Evolutionary conservation across 306 rosid genomes (phyloP).

Genomic region (Senna tora): DNA sequence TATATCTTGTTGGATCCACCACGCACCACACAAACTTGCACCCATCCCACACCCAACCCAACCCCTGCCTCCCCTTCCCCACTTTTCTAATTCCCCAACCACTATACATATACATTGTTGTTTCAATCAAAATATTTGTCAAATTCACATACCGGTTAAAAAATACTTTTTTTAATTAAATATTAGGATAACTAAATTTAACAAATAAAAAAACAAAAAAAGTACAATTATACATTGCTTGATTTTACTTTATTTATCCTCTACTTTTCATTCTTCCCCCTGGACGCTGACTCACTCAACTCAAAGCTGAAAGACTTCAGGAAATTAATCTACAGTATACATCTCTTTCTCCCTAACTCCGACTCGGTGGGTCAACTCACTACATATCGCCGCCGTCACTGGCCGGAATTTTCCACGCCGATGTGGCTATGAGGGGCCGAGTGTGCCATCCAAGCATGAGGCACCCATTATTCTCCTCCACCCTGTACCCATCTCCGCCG

Average conservation of each 20-base stretch:
- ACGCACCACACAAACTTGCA: too few relatives aligned
- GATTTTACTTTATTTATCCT: background rate
- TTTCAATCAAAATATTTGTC: too few relatives aligned
- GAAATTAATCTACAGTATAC: too few relatives aligned
- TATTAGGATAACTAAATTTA: too few relatives aligned
- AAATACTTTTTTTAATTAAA: too few relatives aligned
- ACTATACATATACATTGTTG: too few relatives aligned
- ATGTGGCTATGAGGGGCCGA: slow-evolving; percentile 65
- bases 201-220: background rate
- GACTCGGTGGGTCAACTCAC: slow-evolving; percentile 39
- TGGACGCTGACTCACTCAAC: slow-evolving; percentile 21
- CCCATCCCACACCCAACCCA: too few relatives aligned
- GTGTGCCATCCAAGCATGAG: slow-evolving; percentile 75
- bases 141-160: too few relatives aligned
- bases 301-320: too few relatives aligned
- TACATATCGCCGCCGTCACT: background rate
- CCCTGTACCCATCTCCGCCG: slow-evolving; percentile 63
- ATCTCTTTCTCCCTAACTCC: background rate
- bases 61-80: too few relatives aligned
- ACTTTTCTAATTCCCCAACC: too few relatives aligned
- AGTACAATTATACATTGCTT: background rate
- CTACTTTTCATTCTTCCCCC: slow-evolving; percentile 28
- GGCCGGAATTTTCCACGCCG: slow-evolving; percentile 59
- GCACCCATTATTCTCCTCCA: slow-evolving; percentile 61
- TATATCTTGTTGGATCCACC: too few relatives aligned